phyloP scores from a whole-genome alignment of 495 filamentous ascomycete genomes.

The Penicillium arizonense region DNA sequence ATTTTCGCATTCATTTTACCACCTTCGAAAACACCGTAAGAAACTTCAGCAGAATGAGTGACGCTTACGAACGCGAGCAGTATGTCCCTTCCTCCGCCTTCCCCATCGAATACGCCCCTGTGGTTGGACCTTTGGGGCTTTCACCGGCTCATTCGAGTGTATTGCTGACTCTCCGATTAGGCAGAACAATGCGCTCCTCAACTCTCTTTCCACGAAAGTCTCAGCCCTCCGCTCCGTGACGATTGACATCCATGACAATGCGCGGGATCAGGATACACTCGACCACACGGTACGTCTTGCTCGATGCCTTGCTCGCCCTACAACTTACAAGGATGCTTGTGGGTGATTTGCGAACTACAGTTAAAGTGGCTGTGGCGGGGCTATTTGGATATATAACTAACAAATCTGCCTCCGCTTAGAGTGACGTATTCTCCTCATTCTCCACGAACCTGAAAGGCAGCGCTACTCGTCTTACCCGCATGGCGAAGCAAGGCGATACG shows the following conservation, averaged over 20 bases:
- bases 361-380: background rate
- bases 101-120: background rate
- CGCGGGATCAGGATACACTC: conserved; percentile 79
- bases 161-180: conserved; percentile 31
- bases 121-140: background rate
- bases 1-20: background rate
- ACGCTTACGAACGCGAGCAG: conserved; percentile 92
- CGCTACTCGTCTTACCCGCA: conserved; percentile 80
- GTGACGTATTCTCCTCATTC: conserved; percentile 61
- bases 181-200: conserved; percentile 95
- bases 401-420: conserved; percentile 30
- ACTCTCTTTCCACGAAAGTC: conserved; percentile 86
- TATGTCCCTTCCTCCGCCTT: conserved; percentile 28
- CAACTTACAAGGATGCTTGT: background rate
- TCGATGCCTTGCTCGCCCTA: background rate
- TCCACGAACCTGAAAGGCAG: conserved; percentile 71
- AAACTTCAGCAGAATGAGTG: conserved; percentile 67
- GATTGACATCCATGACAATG: conserved; percentile 97
- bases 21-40: background rate
- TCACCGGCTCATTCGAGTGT: background rate
- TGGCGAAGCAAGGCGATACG: conserved; percentile 89
- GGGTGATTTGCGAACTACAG: no score
- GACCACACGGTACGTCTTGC: conserved; percentile 69
- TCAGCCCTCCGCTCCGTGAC: conserved; percentile 92
- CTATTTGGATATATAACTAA: conserved; percentile 3